These are phyloP conservation scores for Umbilicus rupestris DNA, from an alignment of 164 flowering plant species.

Conservation along the genomic window DNA sequence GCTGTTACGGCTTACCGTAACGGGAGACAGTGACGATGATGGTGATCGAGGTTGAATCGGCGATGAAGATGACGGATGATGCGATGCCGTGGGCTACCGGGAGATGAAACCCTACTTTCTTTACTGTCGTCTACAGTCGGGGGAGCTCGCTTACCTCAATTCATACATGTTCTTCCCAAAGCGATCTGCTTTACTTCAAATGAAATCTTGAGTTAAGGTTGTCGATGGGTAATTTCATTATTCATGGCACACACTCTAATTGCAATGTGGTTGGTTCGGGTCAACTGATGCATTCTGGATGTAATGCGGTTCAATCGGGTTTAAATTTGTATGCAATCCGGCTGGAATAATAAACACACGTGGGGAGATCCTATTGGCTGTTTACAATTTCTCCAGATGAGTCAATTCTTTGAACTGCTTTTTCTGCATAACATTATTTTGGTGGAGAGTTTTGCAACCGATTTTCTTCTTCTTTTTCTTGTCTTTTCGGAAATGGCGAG, in stretches of 20 bases:
- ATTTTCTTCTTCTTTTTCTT: neutral
- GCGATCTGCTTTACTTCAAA: neutral
- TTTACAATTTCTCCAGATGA: neutral
- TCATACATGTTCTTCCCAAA: neutral
- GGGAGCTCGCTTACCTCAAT: neutral
- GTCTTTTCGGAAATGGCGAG: neutral
- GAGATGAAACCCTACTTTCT: neutral
- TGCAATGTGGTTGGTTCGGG: no score
- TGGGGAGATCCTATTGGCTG: neutral
- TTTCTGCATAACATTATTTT: neutral
- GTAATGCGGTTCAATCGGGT: neutral
- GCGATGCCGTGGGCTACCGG: neutral
- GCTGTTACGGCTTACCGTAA: no score
- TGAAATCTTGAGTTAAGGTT: neutral
- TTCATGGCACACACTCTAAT: neutral
- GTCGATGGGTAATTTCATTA: neutral
- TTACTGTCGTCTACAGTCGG: neutral
- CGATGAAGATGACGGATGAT: neutral
- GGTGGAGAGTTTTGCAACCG: neutral
- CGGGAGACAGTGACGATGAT: neutral
- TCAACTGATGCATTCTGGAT: no score
- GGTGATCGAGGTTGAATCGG: neutral
- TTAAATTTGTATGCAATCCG: no score
- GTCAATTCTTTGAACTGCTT: neutral
- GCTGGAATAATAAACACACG: conserved; percentile 9